Evolutionary conservation across 768 basidiomycete species (phyloP), one percentile per base, ranked within the genome.

Genomic region (Kwoniella botswanensis): DNA sequence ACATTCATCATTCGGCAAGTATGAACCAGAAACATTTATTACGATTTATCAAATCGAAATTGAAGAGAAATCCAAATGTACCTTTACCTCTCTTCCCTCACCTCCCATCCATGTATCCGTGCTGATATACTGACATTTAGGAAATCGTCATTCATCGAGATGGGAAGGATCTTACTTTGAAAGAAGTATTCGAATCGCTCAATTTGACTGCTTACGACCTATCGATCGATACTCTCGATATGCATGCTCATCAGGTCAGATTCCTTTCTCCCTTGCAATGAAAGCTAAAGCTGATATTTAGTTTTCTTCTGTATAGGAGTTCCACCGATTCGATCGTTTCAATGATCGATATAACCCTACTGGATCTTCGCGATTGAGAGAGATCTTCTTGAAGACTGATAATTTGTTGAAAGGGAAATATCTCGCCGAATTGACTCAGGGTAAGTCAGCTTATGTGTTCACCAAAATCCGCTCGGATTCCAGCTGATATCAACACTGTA

Each of bases 21-120:
- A 98, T 98, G 95, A 99, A 99, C 82, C 97, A 99, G 84, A 99
- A 99, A 83, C 97, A 99, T 85, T 85, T 99, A 21, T 86, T 99
- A 13, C 93, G 97, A 10, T 98, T 99, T 85, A 98, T 99, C 86
- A 99, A 99, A 84, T 90, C 91, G n/a, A 83, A 83, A 68, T 68
- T 83, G 75, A 83, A 79, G 74, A 79, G 76, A 60, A 68, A 65
- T 18, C 80, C 82, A n/a, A 74, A 83, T 71, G 82, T 81, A n/a
- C 24, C 35, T 54, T 5, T 7, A 18, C 50, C 44, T 57, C 46
- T 2, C 46, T 50, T 50, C 18, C 46, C 12, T 50, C 46, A 50
- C 46, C 46, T 67, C 55, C 56, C 21, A 18, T 9, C 6, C 22
- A 66, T 52, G 9, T 26, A 17, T 17, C 63, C 17, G 7, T 44